A percentile compares a stretch with the other conserved stretches of the same genome.
phyloP scores from a whole-genome alignment of 768 basidiomycete species.

The Xanthoconium purpureum region DNA sequence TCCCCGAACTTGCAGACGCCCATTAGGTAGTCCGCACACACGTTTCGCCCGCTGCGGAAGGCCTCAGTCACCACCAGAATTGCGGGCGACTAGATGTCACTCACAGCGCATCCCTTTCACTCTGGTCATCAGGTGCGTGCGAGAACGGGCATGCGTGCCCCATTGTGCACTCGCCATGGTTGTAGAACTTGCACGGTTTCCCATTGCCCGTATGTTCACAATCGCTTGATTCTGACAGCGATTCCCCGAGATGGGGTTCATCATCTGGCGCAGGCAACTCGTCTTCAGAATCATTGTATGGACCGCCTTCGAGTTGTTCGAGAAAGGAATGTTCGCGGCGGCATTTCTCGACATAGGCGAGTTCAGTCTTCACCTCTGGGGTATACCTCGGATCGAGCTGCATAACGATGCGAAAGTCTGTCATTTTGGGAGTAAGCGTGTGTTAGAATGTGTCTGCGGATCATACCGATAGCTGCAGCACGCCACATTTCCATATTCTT shows the following conservation, averaged over 20 bases:
- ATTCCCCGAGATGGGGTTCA: conserved; percentile 36
- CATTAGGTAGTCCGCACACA: conserved; percentile 40
- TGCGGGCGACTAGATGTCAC: conserved; percentile 15
- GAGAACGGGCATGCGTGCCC: conserved; percentile 42
- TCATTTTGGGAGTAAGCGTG: neutral
- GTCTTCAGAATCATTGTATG: conserved; percentile 1
- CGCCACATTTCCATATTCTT: conserved; percentile 18
- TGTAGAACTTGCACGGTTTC: conserved; percentile 51
- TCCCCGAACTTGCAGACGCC: conserved; percentile 36
- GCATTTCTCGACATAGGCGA: conserved; percentile 1
- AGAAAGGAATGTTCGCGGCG: neutral
- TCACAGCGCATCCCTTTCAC: conserved; percentile 51
- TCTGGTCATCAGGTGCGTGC: conserved; percentile 52
- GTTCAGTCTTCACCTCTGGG: conserved; percentile 6
- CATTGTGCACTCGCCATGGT: conserved; percentile 45
- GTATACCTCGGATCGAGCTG: conserved; percentile 20
- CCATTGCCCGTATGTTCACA: conserved; percentile 48
- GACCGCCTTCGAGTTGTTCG: neutral
- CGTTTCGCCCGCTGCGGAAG: conserved; percentile 44
- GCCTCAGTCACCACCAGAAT: neutral
- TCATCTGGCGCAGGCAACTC: conserved; percentile 12
- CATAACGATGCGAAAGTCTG: conserved; percentile 29
- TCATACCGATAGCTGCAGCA: conserved; percentile 21
- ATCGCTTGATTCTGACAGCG: conserved; percentile 51
- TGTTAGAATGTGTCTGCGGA: neutral